Evolutionary conservation across 2,329 filamentous ascomycete genomes (phyloP), one percentile per base, ranked within the genome.

Genomic region (Fusarium torreyae): DNA sequence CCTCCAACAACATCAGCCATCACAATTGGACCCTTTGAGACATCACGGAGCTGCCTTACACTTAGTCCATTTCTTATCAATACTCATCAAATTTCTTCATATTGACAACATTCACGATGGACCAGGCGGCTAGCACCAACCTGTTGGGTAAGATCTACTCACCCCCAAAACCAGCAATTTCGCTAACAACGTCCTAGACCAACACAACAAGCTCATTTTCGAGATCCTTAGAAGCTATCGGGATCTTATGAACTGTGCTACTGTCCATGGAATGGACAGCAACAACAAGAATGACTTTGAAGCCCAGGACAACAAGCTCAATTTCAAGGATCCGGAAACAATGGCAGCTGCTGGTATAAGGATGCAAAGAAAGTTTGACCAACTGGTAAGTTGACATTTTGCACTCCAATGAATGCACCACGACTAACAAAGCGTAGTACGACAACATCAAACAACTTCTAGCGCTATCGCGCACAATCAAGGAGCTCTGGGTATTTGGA

Each of bases 351-450:
- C 79, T 6, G 79, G 81, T 43, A 79, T 84, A 31, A 80, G 81
- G 38, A 82, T 83, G 76, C 81, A 82, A 73, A 80, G 81, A 71
- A 81, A 83, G 53, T 84, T 84, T 50, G 81, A 84, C 57, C 80
- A 80, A 5, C 71, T 84, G 17, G 81, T 83, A 60, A 28, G 75
- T 58, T 38, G 1, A 22, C 20, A 28, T 15, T 31, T 20, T 65
- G n/a, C 18, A 13, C 22, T 9, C 8, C 7, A 17, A 6, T 1
- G 31, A 6, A 5, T 28, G 17, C 22, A 22, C 13, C 11, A 0
- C 7, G 6, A 9, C 33, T 70, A 2, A 61, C 46, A 36, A 14
- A 1, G 0, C 2, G 0, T 13, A 83, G 81, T 80, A 82, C 73
- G 77, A 80, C 2, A 81, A 80, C 20, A 77, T 84, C 70, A 84